These are phyloP conservation scores for Phytophthora fragariaefolia DNA, from an alignment of 352 stramenopile genomes.

Conservation along the genomic window DNA sequence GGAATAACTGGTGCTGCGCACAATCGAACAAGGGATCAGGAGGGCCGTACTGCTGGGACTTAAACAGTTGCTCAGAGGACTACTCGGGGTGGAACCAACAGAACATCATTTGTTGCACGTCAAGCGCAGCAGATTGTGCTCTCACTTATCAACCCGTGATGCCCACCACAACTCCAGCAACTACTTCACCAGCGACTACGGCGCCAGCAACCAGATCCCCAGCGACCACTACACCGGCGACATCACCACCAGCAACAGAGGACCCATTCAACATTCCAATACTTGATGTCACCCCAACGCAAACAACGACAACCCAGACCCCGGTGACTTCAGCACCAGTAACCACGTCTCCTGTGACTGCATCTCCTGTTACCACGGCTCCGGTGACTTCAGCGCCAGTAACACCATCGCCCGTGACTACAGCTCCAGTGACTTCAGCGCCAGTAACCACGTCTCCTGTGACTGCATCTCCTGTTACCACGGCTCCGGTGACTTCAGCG, in stretches of 20 bases:
- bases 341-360: no score
- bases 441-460: no score
- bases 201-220: constrained; percentile 2
- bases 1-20: constrained; percentile 52
- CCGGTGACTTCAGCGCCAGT: neutral
- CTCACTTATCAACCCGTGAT: constrained; percentile 49
- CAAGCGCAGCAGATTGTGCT: constrained; percentile 35
- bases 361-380: neutral
- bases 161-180: constrained; percentile 27
- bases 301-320: constrained; percentile 5
- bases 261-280: constrained; percentile 24
- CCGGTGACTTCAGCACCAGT: constrained; percentile 2
- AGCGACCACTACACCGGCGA: neutral
- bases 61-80: constrained; percentile 42
- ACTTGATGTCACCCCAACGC: constrained; percentile 9
- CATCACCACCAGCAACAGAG: constrained; percentile 13
- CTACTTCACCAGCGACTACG: constrained; percentile 8
- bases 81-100: constrained; percentile 46
- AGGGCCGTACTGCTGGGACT: constrained; percentile 47
- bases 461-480: no score
- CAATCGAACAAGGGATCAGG: constrained; percentile 38
- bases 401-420: constrained; percentile 12
- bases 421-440: constrained; percentile 14
- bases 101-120: constrained; percentile 62
- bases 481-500: no score